Evolutionary conservation across 805 yeast species (phyloP).

Genomic region (Teunomyces panamensis): DNA sequence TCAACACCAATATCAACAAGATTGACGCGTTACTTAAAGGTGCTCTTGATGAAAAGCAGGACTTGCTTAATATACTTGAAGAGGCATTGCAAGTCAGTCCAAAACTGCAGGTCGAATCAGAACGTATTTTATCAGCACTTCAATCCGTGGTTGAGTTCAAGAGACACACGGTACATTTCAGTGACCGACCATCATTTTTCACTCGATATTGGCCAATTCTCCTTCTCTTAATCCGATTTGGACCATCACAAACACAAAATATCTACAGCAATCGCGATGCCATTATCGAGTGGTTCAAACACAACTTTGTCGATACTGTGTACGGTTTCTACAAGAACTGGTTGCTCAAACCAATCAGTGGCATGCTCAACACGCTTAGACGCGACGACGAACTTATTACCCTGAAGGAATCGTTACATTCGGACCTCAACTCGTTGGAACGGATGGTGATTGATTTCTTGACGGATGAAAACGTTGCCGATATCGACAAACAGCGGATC

Average conservation of each 20-base stretch:
- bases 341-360: conserved; percentile 72
- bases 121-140: conserved; percentile 6
- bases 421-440: conserved; percentile 78
- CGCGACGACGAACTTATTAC: conserved; percentile 80
- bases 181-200: conserved; percentile 35
- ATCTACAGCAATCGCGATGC: conserved; percentile 51
- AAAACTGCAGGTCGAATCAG: neutral
- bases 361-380: conserved; percentile 75
- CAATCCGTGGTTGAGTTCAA: neutral
- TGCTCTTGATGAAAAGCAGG: conserved; percentile 4
- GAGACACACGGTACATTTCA: neutral
- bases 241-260: conserved; percentile 48
- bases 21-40: conserved; percentile 25
- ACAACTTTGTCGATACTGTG: conserved; percentile 61
- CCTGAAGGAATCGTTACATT: conserved; percentile 71
- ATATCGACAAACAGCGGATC: conserved; percentile 25
- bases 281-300: conserved; percentile 54
- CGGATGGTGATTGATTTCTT: conserved; percentile 83
- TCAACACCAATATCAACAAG: conserved; percentile 19
- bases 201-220: conserved; percentile 68
- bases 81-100: neutral
- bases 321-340: conserved; percentile 74
- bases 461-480: conserved; percentile 23
- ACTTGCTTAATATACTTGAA: conserved; percentile 11
- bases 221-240: conserved; percentile 41